These are phyloP conservation scores for Blakeslea trispora DNA, from an alignment of 371 early-diverging fungal species.

Conservation along the genomic window DNA sequence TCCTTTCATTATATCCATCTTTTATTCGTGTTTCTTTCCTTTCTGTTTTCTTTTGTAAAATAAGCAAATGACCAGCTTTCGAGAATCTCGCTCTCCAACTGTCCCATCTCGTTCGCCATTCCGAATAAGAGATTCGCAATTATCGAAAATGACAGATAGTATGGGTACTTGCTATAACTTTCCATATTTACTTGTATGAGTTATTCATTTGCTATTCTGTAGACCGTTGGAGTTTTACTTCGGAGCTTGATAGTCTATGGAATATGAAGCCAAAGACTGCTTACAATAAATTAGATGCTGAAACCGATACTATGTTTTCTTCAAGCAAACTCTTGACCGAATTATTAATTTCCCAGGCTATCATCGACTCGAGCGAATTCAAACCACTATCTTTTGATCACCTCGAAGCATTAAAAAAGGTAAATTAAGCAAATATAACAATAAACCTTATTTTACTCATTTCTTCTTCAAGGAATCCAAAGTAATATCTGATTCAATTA, in stretches of 20 bases:
- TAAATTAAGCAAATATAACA: too few species aligned
- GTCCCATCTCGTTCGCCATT: constrained; percentile 24
- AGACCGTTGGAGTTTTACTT: constrained; percentile 28
- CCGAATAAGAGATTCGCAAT: constrained; percentile 32
- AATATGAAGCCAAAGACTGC: constrained; percentile 21
- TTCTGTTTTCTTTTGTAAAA: background rate
- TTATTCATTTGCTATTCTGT: background rate
- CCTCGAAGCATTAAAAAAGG: constrained; percentile 56
- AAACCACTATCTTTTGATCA: constrained; percentile 54
- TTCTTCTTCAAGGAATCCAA: constrained; percentile 18
- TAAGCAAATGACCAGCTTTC: background rate
- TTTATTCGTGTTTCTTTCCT: too few species aligned
- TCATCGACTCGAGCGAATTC: constrained; percentile 61
- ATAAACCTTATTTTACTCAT: background rate
- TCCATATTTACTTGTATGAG: too few species aligned
- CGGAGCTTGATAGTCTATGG: constrained; percentile 38
- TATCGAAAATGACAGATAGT: constrained; percentile 4
- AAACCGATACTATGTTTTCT: constrained; percentile 8
- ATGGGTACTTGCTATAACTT: too few species aligned
- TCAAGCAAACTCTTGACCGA: constrained; percentile 48
- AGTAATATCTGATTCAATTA: constrained; percentile 22
- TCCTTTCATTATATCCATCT: too few species aligned
- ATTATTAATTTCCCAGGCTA: constrained; percentile 60
- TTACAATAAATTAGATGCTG: constrained; percentile 29
- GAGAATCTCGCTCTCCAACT: constrained; percentile 13